Percentiles rank a stretch among this genome's conserved stretches.
Evolutionary conservation across 2,329 filamentous ascomycete genomes (phyloP).

Genomic region (Fusarium ambrosium): DNA sequence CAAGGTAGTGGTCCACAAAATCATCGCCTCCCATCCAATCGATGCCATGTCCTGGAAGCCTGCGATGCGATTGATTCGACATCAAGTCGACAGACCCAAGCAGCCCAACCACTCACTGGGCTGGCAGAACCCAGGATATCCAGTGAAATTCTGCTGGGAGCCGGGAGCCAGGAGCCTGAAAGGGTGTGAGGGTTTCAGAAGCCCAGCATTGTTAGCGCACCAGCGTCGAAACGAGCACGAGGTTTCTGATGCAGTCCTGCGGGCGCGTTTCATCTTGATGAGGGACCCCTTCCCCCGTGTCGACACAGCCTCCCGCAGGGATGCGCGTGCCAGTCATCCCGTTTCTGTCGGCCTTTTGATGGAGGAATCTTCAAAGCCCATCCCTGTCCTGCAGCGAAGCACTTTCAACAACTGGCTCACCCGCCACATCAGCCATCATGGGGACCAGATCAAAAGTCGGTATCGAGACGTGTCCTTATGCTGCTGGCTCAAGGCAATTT

Average conservation of each 20-base stretch:
- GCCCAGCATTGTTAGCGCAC: constrained; percentile 52
- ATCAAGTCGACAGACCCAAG: constrained; percentile 25
- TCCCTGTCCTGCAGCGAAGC: constrained; percentile 34
- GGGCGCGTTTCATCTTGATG: constrained; percentile 64
- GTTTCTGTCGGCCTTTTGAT: constrained; percentile 21
- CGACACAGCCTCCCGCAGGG: constrained; percentile 45
- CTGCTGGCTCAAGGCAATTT: constrained; percentile 14
- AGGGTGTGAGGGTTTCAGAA: constrained; percentile 41
- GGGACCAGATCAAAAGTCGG: constrained; percentile 10
- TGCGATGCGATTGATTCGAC: constrained; percentile 37
- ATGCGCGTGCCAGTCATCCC: constrained; percentile 38
- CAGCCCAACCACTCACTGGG: constrained; percentile 19
- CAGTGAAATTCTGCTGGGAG: constrained; percentile 11
- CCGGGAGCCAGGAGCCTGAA: constrained; percentile 18
- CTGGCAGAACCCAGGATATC: constrained; percentile 15
- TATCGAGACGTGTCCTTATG: constrained; percentile 14
- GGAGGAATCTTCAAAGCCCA: constrained; percentile 15
- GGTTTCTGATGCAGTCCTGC: constrained; percentile 59
- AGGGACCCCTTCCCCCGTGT: constrained; percentile 42
- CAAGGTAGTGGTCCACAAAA: constrained; percentile 30
- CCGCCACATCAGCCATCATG: constrained; percentile 25
- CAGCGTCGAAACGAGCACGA: constrained; percentile 51
- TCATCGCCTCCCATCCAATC: constrained; percentile 22
- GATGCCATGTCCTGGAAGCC: constrained; percentile 1
- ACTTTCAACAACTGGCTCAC: constrained; percentile 27